Conservation (phyloP, 257 asterid genomes). For the Penstemon davidsonii region DNA sequence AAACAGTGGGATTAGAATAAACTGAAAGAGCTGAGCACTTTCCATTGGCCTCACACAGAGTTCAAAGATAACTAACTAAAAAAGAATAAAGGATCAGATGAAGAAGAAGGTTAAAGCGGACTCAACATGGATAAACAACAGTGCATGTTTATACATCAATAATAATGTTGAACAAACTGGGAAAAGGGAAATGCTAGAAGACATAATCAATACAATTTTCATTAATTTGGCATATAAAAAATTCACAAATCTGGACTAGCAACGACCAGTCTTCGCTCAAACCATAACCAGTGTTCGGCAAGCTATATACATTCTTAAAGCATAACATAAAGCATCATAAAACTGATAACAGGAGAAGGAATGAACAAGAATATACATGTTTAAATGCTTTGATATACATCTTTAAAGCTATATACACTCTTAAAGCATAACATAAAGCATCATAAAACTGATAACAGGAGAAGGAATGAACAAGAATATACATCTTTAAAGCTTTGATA, state of each 20-base stretch:
- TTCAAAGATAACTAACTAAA: constrained; percentile 5
- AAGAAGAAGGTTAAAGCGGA: not conserved
- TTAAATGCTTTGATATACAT: constrained; percentile 65
- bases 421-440: not conserved
- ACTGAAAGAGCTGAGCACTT: not conserved
- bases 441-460: constrained; percentile 14
- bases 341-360: constrained; percentile 20
- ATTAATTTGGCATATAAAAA: constrained; percentile 3
- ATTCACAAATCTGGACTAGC: constrained; percentile 8
- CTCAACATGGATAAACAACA: not conserved
- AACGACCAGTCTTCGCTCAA: constrained; percentile 21
- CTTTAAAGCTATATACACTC: too few species aligned
- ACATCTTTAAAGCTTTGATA: constrained; percentile 83
- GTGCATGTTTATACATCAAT: not conserved
- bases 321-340: constrained; percentile 7
- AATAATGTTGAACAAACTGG: constrained; percentile 13
- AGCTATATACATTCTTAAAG: too few species aligned
- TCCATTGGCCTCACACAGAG: not conserved
- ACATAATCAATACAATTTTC: constrained; percentile 8
- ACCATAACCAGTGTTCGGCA: not conserved
- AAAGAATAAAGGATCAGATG: constrained; percentile 5
- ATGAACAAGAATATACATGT: constrained; percentile 61
- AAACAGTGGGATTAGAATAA: constrained; percentile 31
- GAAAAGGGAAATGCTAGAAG: not conserved
- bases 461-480: constrained; percentile 35